Evolutionary conservation across 441 rosid species (phyloP).

Genomic region (Adansonia rubrostipa): DNA sequence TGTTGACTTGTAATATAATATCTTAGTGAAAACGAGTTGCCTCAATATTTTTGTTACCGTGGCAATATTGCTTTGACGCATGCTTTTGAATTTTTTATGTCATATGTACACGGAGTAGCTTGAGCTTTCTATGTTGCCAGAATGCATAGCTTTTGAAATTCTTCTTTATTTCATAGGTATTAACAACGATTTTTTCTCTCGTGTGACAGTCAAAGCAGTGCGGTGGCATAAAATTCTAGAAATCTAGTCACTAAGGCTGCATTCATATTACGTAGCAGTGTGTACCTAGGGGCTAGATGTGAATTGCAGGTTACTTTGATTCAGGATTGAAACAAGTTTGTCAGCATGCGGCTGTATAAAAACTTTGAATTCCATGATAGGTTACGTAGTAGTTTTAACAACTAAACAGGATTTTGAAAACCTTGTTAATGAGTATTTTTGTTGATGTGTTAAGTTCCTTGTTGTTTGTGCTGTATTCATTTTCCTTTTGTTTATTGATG

Average conservation of each 20-base stretch:
- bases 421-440: background rate
- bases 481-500: conserved; percentile 18
- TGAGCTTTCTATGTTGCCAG: background rate
- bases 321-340: background rate
- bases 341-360: background rate
- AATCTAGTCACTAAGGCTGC: background rate
- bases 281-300: background rate
- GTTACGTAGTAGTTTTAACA: background rate
- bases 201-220: conserved; percentile 1
- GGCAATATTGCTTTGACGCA: background rate
- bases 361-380: conserved; percentile 1
- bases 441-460: conserved; percentile 22
- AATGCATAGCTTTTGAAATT: background rate
- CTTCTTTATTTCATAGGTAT: background rate
- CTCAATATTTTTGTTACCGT: background rate
- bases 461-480: conserved; percentile 3
- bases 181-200: background rate
- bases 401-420: background rate
- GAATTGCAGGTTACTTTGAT: background rate
- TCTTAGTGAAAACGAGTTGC: conserved; percentile 1
- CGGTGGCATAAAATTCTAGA: background rate
- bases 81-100: background rate
- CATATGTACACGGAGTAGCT: background rate
- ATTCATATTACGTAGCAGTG: background rate
- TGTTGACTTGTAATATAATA: background rate